Base-by-base conservation (phyloP, 2,329 filamentous ascomycete genomes). In the Cordyceps pruinosa region DNA sequence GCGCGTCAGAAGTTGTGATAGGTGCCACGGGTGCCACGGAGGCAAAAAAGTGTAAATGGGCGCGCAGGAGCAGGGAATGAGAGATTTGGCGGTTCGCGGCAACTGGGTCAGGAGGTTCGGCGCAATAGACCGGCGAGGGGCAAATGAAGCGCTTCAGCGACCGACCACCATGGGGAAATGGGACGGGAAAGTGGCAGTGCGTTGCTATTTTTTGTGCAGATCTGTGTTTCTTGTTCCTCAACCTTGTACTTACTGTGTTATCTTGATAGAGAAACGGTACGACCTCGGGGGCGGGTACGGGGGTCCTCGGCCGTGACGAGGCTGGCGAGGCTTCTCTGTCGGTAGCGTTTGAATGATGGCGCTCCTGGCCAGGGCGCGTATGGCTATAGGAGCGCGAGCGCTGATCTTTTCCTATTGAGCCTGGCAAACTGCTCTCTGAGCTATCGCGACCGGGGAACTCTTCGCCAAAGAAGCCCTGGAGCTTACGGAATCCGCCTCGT, bases 261-360 rank as follows among this genome's bases (percentile, higher is more conserved):
- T 94, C 90, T 72, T 97, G 94, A 69, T 94, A 97, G 61, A 96
- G 81, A 80, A 96, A 99, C n/a, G 94, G 94, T 39, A 96, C 94
- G 58, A 99, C 91, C 72, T 97, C 93, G 66, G 90, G 94, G 13
- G 89, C 90, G 42, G 89, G 89, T 52, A 91, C 79, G 13, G 92
- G 91, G n/a, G 90, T 96, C 64, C 88, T 82, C 48, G 92, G 90
- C 63, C 90, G 81, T 28, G 88, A 91, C 32, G 83, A 84, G 53
- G 83, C 81, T 41, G 90, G 90, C 54, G 92, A 95, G 46, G 79
- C 80, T 61, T 92, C 87, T 60, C 86, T 78, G 67, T 94, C 84
- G 55, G 84, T 86, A 54, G 83, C 83, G 71, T 84, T 85, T 53
- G 92, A 97, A 70, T 90, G 88, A 70, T 93, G 92, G 66, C 91